Conservation (phyloP, 2,329 filamentous ascomycete species). For the Alternaria arbusti region DNA sequence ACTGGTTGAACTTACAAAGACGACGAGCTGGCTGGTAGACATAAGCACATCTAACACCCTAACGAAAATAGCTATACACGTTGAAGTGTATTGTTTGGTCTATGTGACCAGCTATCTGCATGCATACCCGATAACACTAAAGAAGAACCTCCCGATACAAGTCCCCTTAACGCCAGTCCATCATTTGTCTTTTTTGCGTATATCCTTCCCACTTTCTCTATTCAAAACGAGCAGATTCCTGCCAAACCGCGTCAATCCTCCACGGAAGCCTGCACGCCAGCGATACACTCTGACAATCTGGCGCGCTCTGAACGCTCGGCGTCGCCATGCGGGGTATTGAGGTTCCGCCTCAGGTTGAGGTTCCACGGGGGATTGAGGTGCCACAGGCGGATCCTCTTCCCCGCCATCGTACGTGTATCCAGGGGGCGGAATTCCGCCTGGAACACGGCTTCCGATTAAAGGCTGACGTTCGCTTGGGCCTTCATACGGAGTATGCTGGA, state of each 20-base stretch:
- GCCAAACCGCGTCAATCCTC: not conserved
- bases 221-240: not conserved
- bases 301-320: not conserved
- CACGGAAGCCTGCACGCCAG: not conserved
- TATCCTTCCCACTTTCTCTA: not conserved
- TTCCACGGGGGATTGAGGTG: not conserved
- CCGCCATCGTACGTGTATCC: not conserved
- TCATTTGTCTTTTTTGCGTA: not conserved
- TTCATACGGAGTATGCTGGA: not conserved
- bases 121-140: not conserved
- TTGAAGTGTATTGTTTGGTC: not conserved
- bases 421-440: not conserved
- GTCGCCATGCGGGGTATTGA: not conserved
- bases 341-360: not conserved
- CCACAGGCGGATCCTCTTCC: not conserved
- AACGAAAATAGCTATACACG: not conserved
- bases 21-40: not conserved
- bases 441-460: not conserved
- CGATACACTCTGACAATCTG: not conserved
- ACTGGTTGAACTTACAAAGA: not conserved
- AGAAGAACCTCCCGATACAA: not conserved
- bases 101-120: not conserved
- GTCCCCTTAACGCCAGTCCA: not conserved
- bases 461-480: not conserved
- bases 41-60: not conserved